Evolutionary conservation across 2,329 filamentous ascomycete genomes (phyloP).

Genomic region (Sphaceloma murrayae): DNA sequence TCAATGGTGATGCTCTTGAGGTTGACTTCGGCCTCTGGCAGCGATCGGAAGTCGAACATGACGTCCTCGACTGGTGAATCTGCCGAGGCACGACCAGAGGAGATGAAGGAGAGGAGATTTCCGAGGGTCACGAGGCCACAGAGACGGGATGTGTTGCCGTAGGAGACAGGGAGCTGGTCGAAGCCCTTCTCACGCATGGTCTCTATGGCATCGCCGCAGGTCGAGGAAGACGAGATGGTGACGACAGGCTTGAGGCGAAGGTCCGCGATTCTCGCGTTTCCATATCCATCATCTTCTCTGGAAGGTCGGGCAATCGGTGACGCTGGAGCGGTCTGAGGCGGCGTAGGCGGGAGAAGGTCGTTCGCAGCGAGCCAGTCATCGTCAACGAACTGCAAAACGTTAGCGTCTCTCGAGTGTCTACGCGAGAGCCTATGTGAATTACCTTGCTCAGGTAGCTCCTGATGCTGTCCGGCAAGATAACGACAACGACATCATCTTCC

Average conservation of each 20-base stretch:
- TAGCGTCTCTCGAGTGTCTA: too few relatives aligned
- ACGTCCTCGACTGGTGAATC: constrained; percentile 69
- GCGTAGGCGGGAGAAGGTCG: constrained; percentile 64
- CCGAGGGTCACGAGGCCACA: constrained; percentile 91
- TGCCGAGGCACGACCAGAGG: constrained; percentile 65
- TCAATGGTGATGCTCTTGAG: constrained; percentile 51
- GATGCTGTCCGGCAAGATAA: constrained; percentile 90
- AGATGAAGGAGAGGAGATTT: constrained; percentile 86
- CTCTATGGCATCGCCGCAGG: constrained; percentile 83
- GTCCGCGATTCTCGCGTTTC: constrained; percentile 66
- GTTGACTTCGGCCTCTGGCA: constrained; percentile 87
- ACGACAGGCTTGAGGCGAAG: constrained; percentile 90
- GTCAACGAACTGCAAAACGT: constrained; percentile 62
- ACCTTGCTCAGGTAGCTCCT: constrained; percentile 90
- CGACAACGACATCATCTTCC: constrained; percentile 80
- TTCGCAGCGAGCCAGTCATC: constrained; percentile 99
- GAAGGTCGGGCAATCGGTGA: constrained; percentile 24
- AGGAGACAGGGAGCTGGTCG: constrained; percentile 84
- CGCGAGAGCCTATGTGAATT: too few relatives aligned
- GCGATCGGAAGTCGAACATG: constrained; percentile 91
- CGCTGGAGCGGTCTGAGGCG: constrained; percentile 34
- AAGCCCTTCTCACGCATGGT: constrained; percentile 98
- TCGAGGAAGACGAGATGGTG: constrained; percentile 60
- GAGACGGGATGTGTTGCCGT: constrained; percentile 55
- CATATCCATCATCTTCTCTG: constrained; percentile 56